These are phyloP conservation scores for Stenogyne calaminthoides DNA, from an alignment of 305 asterid genomes.

Conservation along the genomic window DNA sequence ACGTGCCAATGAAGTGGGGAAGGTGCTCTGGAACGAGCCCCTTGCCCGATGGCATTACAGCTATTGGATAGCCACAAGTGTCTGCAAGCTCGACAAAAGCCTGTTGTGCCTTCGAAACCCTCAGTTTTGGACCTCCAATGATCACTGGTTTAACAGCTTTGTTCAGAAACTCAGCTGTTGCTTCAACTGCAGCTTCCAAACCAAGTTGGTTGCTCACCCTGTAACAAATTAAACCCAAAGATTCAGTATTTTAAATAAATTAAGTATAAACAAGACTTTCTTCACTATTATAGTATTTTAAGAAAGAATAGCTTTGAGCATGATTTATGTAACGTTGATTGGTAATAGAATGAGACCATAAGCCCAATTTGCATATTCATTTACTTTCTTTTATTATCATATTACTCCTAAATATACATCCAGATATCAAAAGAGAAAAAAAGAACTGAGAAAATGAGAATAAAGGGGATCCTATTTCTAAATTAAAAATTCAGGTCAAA, in stretches of 20 bases:
- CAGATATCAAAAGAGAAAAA: too few species aligned
- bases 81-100: conserved; percentile 48
- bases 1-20: conserved; percentile 53
- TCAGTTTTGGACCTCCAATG: conserved; percentile 50
- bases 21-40: conserved; percentile 54
- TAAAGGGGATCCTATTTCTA: too few species aligned
- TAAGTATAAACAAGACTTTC: too few species aligned
- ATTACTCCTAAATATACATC: too few species aligned
- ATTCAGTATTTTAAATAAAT: neutral
- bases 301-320: too few species aligned
- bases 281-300: too few species aligned
- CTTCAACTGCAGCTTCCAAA: conserved; percentile 58
- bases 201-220: conserved; percentile 50
- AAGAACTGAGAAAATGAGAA: too few species aligned
- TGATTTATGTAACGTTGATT: too few species aligned
- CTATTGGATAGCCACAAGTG: conserved; percentile 49
- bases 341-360: too few species aligned
- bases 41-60: conserved; percentile 55
- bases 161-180: conserved; percentile 59
- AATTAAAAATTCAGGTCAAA: too few species aligned
- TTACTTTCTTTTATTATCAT: too few species aligned
- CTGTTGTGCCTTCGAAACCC: conserved; percentile 37
- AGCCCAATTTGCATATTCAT: too few species aligned
- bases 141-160: conserved; percentile 56
- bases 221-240: conserved; percentile 8